A percentile compares a stretch with the other conserved stretches of the same genome.
Evolutionary conservation across 306 rosid species (phyloP).

Genomic region (Rubus parviflorus): DNA sequence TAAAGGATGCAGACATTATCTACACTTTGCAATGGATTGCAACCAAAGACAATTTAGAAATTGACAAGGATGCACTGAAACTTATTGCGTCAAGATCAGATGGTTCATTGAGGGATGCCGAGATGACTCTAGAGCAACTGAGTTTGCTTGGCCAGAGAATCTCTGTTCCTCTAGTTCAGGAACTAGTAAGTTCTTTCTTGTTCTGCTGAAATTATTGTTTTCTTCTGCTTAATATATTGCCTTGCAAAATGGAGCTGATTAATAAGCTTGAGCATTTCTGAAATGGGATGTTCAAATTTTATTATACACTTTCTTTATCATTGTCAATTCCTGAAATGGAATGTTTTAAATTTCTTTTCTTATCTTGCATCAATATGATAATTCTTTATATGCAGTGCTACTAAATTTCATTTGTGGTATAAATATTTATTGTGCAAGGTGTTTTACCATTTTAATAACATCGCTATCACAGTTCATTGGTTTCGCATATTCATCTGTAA

Average conservation of each 20-base stretch:
- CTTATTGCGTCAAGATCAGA: slow-evolving; percentile 95
- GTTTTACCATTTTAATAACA: background rate
- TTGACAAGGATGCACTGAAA: slow-evolving; percentile 91
- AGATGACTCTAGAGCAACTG: slow-evolving; percentile 97
- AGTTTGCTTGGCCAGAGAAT: slow-evolving; percentile 95
- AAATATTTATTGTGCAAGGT: background rate
- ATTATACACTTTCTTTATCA: background rate
- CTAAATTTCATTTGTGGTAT: background rate
- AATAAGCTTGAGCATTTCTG: background rate
- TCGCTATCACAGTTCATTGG: background rate
- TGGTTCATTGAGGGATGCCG: slow-evolving; percentile 96
- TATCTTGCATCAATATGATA: background rate
- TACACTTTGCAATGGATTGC: slow-evolving; percentile 78
- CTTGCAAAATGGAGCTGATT: background rate
- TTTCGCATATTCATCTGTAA: background rate
- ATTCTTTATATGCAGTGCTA: background rate
- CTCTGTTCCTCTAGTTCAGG: slow-evolving; percentile 92
- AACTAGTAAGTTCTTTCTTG: slow-evolving; percentile 61
- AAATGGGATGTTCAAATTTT: background rate
- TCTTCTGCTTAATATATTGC: background rate
- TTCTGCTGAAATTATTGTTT: slow-evolving; percentile 7
- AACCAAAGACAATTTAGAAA: slow-evolving; percentile 76
- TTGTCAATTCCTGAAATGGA: background rate
- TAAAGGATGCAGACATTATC: slow-evolving; percentile 88
- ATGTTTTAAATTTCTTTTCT: background rate